Percentiles rank a stretch among this genome's conserved stretches.
Conservation (phyloP, 2,329 filamentous ascomycete genomes). For the Sclerotinia minor region DNA sequence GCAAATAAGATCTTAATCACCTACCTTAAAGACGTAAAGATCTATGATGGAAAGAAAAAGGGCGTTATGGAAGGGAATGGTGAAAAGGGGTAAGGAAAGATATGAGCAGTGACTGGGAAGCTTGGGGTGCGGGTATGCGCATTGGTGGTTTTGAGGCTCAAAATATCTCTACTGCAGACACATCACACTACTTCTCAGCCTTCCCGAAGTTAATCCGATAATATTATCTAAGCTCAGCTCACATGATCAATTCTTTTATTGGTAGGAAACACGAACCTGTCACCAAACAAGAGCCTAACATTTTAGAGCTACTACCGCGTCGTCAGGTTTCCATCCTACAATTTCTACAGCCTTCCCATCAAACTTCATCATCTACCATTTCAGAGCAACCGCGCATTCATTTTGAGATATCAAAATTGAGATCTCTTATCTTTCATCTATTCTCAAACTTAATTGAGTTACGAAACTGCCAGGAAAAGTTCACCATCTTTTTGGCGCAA, state of each 20-base stretch:
- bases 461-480: neutral
- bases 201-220: neutral
- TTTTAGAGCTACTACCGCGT: neutral
- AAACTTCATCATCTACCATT: neutral
- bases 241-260: neutral
- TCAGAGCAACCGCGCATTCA: neutral
- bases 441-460: neutral
- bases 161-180: no score
- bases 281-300: neutral
- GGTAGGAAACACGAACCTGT: conserved; percentile 8
- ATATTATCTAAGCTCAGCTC: neutral
- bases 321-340: neutral
- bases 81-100: no score
- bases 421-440: neutral
- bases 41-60: no score
- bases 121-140: no score
- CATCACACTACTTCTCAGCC: rapidly evolving
- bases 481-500: neutral
- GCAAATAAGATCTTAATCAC: no score
- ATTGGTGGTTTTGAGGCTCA: no score
- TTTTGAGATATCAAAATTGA: neutral
- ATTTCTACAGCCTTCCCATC: neutral
- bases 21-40: no score
- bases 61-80: no score
- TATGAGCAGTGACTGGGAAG: no score